Percentiles rank a stretch among this genome's conserved stretches.
These are phyloP conservation scores for Trichophaea hybrida DNA, from an alignment of 2,329 filamentous ascomycete genomes.

Conservation along the genomic window DNA sequence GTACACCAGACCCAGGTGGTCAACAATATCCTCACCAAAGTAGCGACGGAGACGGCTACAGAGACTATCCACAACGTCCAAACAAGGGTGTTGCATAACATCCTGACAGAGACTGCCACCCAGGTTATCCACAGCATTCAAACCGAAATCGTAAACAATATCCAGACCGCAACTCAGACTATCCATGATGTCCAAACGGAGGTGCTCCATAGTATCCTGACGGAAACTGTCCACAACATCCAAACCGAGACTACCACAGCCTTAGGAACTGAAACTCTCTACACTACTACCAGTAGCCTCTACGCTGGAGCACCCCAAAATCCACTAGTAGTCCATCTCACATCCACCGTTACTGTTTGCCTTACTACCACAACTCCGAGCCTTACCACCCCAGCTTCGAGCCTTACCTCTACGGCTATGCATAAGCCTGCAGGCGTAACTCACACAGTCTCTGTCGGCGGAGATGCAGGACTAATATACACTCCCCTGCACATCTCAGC, in stretches of 20 bases:
- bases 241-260: conserved; percentile 3
- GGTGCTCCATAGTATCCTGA: background rate
- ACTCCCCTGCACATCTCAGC: conserved; percentile 47
- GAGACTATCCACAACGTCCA: background rate
- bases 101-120: conserved; percentile 5
- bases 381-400: conserved; percentile 40
- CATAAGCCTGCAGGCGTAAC: background rate
- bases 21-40: background rate
- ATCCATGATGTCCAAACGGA: background rate
- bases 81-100: conserved; percentile 5
- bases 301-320: conserved; percentile 3
- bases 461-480: conserved; percentile 48
- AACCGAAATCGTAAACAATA: conserved; percentile 9
- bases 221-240: conserved; percentile 2
- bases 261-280: conserved; percentile 7
- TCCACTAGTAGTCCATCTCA: conserved; percentile 6
- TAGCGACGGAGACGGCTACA: background rate
- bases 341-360: conserved; percentile 35
- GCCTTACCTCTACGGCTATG: background rate
- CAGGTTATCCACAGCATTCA: conserved; percentile 5
- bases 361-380: conserved; percentile 53
- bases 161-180: background rate
- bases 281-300: background rate
- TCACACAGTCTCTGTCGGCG: conserved; percentile 47
- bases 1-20: background rate